These are phyloP conservation scores for Annulohypoxylon maeteangense DNA, from an alignment of 495 filamentous ascomycete species.

Conservation along the genomic window DNA sequence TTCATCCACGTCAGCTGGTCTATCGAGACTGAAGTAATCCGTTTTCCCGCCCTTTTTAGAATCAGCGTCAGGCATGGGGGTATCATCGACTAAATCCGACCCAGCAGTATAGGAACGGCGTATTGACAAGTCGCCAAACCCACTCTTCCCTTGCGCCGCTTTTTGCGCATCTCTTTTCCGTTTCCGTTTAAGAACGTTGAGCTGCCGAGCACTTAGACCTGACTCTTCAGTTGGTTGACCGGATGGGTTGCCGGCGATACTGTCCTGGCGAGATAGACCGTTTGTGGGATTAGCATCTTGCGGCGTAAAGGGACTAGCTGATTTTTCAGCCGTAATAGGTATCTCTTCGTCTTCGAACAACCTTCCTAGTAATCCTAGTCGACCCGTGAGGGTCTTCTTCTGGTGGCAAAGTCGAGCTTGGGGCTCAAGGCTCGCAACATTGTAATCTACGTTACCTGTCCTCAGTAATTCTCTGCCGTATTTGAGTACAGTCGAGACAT, in stretches of 20 bases:
- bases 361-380: constrained; percentile 82
- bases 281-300: constrained; percentile 54
- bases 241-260: constrained; percentile 40
- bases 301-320: constrained; percentile 54
- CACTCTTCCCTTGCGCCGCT: constrained; percentile 70
- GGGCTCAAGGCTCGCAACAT: constrained; percentile 82
- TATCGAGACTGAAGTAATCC: constrained; percentile 90
- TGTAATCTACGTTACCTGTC: constrained; percentile 84
- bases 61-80: constrained; percentile 67
- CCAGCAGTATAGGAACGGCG: constrained; percentile 69
- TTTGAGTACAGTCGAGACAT: constrained; percentile 80
- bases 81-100: constrained; percentile 66
- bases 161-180: constrained; percentile 85
- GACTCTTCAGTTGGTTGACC: constrained; percentile 68
- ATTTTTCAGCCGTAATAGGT: constrained; percentile 53
- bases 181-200: constrained; percentile 93
- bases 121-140: constrained; percentile 87
- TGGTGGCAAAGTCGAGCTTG: constrained; percentile 81
- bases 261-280: constrained; percentile 54
- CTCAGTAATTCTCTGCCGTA: constrained; percentile 84
- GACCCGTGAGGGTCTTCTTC: constrained; percentile 84
- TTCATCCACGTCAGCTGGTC: constrained; percentile 77
- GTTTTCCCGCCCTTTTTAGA: constrained; percentile 76
- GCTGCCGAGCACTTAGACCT: constrained; percentile 85
- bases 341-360: constrained; percentile 88